phyloP scores from a whole-genome alignment of 176 grass and related monocot genomes.

The Aegilops umbellulata region DNA sequence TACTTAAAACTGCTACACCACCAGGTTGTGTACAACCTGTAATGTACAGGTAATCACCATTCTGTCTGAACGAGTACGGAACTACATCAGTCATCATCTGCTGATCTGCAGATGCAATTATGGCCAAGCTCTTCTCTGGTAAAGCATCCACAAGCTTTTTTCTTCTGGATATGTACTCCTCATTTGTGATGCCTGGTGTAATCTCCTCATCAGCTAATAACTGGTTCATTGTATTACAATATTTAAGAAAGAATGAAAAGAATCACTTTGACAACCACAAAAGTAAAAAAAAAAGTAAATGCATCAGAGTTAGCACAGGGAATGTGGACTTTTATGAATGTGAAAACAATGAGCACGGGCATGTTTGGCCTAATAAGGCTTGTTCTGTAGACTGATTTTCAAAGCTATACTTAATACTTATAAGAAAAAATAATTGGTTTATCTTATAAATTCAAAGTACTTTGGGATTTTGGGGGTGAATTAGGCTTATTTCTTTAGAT shows the following conservation, averaged over 20 bases:
- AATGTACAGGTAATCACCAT: slow-evolving; percentile 81
- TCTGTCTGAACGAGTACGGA: slow-evolving; percentile 87
- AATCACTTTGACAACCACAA: not conserved
- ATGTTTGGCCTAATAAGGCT: not conserved
- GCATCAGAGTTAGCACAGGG: not conserved
- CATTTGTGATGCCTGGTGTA: slow-evolving; percentile 66
- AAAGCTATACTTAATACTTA: not conserved
- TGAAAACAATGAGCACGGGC: not conserved
- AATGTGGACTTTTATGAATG: not conserved
- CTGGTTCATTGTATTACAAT: slow-evolving; percentile 36
- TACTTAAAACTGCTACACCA: slow-evolving; percentile 74
- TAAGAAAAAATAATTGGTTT: slow-evolving; percentile 2
- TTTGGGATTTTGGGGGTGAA: not conserved
- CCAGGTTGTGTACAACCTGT: slow-evolving; percentile 86
- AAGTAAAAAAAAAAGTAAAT: not conserved
- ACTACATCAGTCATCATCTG: slow-evolving; percentile 99
- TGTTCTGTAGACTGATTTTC: not conserved
- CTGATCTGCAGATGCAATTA: slow-evolving; percentile 74
- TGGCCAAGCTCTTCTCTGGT: slow-evolving; percentile 77
- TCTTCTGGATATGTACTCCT: slow-evolving; percentile 82
- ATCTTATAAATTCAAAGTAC: not conserved
- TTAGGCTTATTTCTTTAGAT: not conserved
- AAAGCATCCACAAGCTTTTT: slow-evolving; percentile 66
- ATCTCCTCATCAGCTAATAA: slow-evolving; percentile 78
- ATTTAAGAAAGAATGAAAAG: slow-evolving; percentile 21